Conservation (phyloP, 1,284 basidiomycete species). For the Crepidotus sp. region DNA sequence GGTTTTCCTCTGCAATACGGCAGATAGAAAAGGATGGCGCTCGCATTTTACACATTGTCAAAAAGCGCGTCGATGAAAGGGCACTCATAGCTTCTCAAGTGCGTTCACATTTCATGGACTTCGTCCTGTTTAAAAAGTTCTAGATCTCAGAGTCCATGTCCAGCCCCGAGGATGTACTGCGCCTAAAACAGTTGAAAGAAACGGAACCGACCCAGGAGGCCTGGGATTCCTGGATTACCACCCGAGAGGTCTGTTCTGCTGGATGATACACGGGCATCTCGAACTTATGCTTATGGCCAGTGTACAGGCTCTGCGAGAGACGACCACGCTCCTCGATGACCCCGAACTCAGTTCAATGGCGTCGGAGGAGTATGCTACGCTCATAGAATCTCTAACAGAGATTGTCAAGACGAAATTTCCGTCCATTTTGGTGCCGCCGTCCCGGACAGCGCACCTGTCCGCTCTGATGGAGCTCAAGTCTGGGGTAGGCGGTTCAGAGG, state of each 20-base stretch:
- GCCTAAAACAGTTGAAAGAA: constrained; percentile 24
- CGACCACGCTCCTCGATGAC: constrained; percentile 57
- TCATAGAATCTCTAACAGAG: constrained; percentile 40
- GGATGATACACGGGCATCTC: constrained; percentile 7
- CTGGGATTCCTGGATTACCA: constrained; percentile 24
- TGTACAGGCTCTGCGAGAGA: constrained; percentile 60
- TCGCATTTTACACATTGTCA: constrained; percentile 32
- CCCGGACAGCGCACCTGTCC: constrained; percentile 56
- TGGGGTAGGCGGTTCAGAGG: constrained; percentile 89
- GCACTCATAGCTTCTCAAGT: constrained; percentile 28
- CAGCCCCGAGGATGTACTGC: constrained; percentile 21
- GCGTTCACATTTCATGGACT: constrained; percentile 3
- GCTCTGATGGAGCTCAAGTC: constrained; percentile 87
- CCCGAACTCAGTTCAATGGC: constrained; percentile 79
- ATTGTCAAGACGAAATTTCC: constrained; percentile 56
- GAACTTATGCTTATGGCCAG: constrained; percentile 16
- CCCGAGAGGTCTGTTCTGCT: constrained; percentile 24
- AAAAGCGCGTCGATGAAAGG: constrained; percentile 34
- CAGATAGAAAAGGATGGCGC: constrained; percentile 26
- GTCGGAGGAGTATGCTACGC: constrained; percentile 52
- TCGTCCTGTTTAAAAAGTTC: background rate
- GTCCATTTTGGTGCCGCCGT: constrained; percentile 61
- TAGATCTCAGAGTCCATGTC: constrained; percentile 24
- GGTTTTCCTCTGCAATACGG: constrained; percentile 15
- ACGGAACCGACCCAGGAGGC: constrained; percentile 24